Percentiles rank a stretch among this genome's conserved stretches.
These are phyloP conservation scores for Paraglomus brasilianum DNA, from an alignment of 192 early-diverging fungal genomes.

Conservation along the genomic window DNA sequence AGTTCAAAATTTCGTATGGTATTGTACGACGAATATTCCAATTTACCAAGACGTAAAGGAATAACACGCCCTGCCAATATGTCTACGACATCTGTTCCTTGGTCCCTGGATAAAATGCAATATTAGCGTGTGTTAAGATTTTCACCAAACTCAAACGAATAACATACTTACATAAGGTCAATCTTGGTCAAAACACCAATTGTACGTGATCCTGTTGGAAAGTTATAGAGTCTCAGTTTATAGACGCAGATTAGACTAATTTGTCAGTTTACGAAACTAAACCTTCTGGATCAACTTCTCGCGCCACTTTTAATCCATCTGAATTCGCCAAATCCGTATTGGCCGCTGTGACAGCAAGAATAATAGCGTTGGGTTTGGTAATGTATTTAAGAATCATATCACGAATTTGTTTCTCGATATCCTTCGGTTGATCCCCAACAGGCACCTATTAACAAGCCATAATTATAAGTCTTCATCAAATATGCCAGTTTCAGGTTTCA, in stretches of 20 bases:
- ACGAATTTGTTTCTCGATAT: conserved; percentile 97
- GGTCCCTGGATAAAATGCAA: conserved; percentile 56
- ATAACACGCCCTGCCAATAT: conserved; percentile 97
- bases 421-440: conserved; percentile 98
- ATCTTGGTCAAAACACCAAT: conserved; percentile 99
- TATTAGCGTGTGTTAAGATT: background rate
- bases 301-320: conserved; percentile 96
- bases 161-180: conserved; percentile 83
- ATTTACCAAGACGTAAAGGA: conserved; percentile 84
- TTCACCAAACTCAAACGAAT: background rate
- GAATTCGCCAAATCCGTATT: conserved; percentile 99
- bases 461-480: conserved; percentile 5
- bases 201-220: conserved; percentile 68
- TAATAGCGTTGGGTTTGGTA: conserved; percentile 96
- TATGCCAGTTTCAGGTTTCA: background rate
- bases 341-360: conserved; percentile 95
- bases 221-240: background rate
- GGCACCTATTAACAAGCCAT: conserved; percentile 64
- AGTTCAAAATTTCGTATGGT: too few species aligned
- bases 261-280: background rate
- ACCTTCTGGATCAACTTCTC: conserved; percentile 99
- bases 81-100: conserved; percentile 99
- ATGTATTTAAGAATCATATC: conserved; percentile 99
- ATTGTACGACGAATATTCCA: too few species aligned
- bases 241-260: background rate